Base-by-base conservation (phyloP, 805 yeast genomes). In the Saturnispora dispora region DNA sequence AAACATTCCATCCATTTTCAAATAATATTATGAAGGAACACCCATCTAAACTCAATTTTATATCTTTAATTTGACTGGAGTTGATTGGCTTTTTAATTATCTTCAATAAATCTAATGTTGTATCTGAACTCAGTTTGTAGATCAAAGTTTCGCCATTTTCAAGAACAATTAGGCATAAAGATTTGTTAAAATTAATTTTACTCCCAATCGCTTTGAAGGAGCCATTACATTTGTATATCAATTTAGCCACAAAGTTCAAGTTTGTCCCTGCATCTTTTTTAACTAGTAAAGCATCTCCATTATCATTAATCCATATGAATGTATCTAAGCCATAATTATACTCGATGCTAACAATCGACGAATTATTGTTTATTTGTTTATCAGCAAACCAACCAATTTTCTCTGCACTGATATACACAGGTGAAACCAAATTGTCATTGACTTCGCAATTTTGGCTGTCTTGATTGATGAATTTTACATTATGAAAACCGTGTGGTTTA, bases 1-100 rank as follows among this genome's bases (percentile, higher is more conserved):
- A 69, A 25, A 74, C 53, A 46, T 70, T 70, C 81, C 81, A 78
- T 5, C 81, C 81, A 42, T 63, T 64, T 18, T 56, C 55, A 50
- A 55, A 67, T 10, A 61, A 47, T 4, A 60, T 50, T 5, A 68
- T 47, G 27, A 67, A 41, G 13, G 65, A 58, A 36, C 62, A 61
- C 6, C 67, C 69, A 47, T 59, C 56, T 1, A 65, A 65, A 42
- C 58, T 55, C 9, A 64, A 30, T 5, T 50, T 60, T 52, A 60
- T 57, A 60, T 47, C 70, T 63, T 18, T 59, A 61, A 62, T 64
- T 51, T 30, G 63, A 41, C 27, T 67, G 48, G 61, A 64, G 54
- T 54, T 76, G 63, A 56, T 67, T 63, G 43, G 74, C 58, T 42
- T 76, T 58, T 58, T 58, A 8, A 73, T 55, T 11, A 57, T 61